Conservation (phyloP, 176 grass and related monocot species). For the Oropetium thomaeum region DNA sequence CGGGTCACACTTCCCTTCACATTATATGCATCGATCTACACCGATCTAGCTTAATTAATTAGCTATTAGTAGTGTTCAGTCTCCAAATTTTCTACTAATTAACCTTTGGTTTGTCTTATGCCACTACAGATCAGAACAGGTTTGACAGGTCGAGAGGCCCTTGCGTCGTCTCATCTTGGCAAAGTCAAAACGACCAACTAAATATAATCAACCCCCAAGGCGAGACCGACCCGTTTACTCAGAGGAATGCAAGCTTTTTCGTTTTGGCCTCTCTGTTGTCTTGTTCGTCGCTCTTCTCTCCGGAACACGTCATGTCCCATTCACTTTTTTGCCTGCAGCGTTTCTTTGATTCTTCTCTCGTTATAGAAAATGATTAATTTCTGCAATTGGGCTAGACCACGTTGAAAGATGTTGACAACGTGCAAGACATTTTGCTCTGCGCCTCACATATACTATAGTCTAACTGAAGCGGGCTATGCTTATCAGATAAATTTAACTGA, state of each 20-base stretch:
- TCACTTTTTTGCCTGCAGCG: background rate
- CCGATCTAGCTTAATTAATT: background rate
- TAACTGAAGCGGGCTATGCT: no score
- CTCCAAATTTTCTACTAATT: background rate
- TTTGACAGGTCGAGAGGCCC: background rate
- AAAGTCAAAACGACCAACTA: background rate
- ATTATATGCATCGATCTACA: background rate
- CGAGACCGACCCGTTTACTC: slow-evolving; percentile 27
- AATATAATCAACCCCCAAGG: slow-evolving; percentile 1
- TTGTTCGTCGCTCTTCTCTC: background rate
- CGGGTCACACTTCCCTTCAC: background rate
- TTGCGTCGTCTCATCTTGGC: background rate
- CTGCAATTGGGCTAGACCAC: background rate
- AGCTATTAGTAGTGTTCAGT: background rate
- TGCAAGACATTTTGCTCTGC: no score
- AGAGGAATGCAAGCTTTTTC: background rate
- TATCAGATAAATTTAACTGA: background rate
- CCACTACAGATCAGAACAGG: no score
- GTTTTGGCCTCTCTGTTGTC: slow-evolving; percentile 17
- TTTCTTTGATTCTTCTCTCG: background rate
- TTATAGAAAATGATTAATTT: background rate
- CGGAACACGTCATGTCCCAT: slow-evolving; percentile 22
- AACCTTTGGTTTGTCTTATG: background rate
- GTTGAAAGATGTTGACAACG: background rate
- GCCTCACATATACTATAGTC: no score